Evolutionary conservation across 208 protist genomes (phyloP).

Genomic region (Acanthamoeba culbertsoni): DNA sequence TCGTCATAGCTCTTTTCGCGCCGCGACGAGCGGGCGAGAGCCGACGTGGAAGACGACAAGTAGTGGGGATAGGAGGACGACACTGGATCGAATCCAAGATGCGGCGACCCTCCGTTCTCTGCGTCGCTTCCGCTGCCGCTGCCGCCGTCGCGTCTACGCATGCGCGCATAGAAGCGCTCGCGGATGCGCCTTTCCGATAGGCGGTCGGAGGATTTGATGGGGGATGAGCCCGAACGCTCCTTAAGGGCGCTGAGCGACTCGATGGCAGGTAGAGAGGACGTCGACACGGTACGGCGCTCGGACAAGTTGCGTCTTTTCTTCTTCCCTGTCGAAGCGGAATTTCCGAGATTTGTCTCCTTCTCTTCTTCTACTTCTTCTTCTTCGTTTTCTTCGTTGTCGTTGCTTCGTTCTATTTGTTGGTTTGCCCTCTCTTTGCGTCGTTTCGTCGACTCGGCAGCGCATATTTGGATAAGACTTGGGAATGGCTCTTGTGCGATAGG

Average conservation of each 20-base stretch:
- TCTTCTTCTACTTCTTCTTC: no score
- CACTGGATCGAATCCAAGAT: background rate
- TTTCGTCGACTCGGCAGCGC: background rate
- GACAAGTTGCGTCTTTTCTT: no score
- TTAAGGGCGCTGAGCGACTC: background rate
- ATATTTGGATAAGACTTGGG: background rate
- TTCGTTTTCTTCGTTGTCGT: background rate
- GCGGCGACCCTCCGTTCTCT: background rate
- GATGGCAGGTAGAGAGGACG: background rate
- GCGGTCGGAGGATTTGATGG: no score
- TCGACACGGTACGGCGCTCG: no score
- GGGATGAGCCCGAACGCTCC: no score
- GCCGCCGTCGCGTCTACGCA: background rate
- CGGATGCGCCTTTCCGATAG: background rate
- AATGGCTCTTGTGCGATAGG: background rate
- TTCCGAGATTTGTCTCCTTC: no score
- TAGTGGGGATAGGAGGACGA: no score
- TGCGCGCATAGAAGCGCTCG: slow-evolving; percentile 1
- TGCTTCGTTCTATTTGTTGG: background rate
- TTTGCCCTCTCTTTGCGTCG: no score
- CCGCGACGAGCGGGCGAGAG: background rate
- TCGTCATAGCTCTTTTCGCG: slow-evolving; percentile 3
- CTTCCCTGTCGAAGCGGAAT: no score
- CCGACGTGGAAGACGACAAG: no score
- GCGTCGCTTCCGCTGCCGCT: background rate